phyloP scores from a whole-genome alignment of 495 filamentous ascomycete species.

The Hypoxylon crocopeplum region DNA sequence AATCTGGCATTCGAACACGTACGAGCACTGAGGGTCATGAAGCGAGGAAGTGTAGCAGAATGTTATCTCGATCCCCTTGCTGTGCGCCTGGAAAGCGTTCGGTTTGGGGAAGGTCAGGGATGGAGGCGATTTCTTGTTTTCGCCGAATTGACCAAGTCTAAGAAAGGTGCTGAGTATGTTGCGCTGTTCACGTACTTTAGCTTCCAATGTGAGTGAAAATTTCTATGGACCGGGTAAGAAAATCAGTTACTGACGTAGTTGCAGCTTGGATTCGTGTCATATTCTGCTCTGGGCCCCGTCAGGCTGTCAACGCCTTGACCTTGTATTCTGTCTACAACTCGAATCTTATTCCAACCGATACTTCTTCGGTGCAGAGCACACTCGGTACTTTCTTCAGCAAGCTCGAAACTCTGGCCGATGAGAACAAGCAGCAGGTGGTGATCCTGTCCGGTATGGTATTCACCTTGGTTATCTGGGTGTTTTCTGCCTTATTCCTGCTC shows the following conservation, averaged over 20 bases:
- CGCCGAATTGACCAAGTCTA: slow-evolving; percentile 87
- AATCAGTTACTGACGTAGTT: slow-evolving; percentile 9
- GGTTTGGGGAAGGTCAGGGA: slow-evolving; percentile 68
- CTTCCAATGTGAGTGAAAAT: slow-evolving; percentile 73
- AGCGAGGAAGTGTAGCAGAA: slow-evolving; percentile 82
- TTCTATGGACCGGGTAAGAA: neutral
- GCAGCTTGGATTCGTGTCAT: slow-evolving; percentile 86
- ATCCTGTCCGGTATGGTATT: slow-evolving; percentile 90
- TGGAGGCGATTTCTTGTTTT: slow-evolving; percentile 93
- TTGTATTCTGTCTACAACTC: slow-evolving; percentile 77
- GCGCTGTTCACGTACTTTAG: slow-evolving; percentile 94
- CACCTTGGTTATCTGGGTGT: slow-evolving; percentile 87
- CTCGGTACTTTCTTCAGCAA: slow-evolving; percentile 77
- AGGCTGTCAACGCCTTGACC: slow-evolving; percentile 86
- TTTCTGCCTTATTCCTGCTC: slow-evolving; percentile 76
- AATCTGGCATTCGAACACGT: slow-evolving; percentile 79
- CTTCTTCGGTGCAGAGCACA: slow-evolving; percentile 64
- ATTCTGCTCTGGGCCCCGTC: slow-evolving; percentile 88
- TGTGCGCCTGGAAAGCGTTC: slow-evolving; percentile 78
- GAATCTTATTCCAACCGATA: slow-evolving; percentile 55
- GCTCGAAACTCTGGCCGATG: slow-evolving; percentile 68
- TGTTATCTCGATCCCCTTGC: slow-evolving; percentile 89
- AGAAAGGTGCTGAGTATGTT: slow-evolving; percentile 88
- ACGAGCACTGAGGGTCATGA: slow-evolving; percentile 78
- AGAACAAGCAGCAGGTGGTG: slow-evolving; percentile 77